phyloP scores from a whole-genome alignment of 1,139 yeast genomes.

The Hyphopichia fennica region DNA sequence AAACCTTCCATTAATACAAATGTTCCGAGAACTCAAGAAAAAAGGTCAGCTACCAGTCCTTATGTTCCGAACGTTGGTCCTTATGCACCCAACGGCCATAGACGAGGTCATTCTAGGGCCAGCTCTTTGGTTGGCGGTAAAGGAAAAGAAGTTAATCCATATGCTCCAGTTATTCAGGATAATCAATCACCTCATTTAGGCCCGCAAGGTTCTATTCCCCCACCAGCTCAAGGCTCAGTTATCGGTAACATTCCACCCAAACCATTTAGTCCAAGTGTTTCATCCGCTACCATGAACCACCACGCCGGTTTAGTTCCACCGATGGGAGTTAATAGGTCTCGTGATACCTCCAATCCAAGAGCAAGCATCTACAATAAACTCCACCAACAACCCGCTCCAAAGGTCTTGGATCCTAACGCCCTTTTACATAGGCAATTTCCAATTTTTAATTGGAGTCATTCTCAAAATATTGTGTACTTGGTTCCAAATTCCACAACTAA shows the following conservation, averaged over 20 bases:
- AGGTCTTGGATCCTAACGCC: slow-evolving; percentile 35
- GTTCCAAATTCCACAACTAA: slow-evolving; percentile 23
- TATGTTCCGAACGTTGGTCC: slow-evolving; percentile 51
- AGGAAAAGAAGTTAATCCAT: slow-evolving; percentile 45
- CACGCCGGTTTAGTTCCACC: neutral
- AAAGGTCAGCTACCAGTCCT: slow-evolving; percentile 33
- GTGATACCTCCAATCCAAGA: slow-evolving; percentile 31
- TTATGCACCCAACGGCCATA: slow-evolving; percentile 41
- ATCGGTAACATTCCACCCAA: slow-evolving; percentile 5
- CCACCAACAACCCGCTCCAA: slow-evolving; percentile 14
- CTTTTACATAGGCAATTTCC: slow-evolving; percentile 68
- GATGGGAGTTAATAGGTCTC: slow-evolving; percentile 12
- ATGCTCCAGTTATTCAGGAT: slow-evolving; percentile 32
- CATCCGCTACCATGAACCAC: slow-evolving; percentile 5
- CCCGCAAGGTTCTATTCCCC: slow-evolving; percentile 1
- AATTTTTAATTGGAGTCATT: slow-evolving; percentile 67
- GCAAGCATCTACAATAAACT: slow-evolving; percentile 24
- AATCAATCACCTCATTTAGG: neutral
- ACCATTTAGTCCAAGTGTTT: slow-evolving; percentile 7
- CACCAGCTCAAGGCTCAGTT: slow-evolving; percentile 3
- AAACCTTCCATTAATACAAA: slow-evolving; percentile 17
- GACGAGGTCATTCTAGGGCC: slow-evolving; percentile 42
- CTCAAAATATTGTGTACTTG: slow-evolving; percentile 29
- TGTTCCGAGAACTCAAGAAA: slow-evolving; percentile 15
- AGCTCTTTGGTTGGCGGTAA: slow-evolving; percentile 44